Percentiles rank a stretch among this genome's conserved stretches.
phyloP scores from a whole-genome alignment of 192 early-diverging fungal species.

The Entophlyctis luteolus region DNA sequence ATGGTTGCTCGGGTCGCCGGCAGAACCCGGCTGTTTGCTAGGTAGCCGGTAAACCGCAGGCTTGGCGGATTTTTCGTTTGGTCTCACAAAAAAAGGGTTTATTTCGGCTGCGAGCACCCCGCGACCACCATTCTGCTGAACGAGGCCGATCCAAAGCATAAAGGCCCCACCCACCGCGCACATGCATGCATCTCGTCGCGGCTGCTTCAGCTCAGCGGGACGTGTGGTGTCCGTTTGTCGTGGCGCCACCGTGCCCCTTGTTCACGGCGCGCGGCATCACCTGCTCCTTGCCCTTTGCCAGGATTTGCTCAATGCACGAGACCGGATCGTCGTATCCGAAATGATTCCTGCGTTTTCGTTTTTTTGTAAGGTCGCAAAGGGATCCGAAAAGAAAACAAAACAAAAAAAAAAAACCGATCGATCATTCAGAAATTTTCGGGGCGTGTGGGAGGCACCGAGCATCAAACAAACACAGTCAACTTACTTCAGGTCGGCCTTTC shows the following conservation, averaged over 20 bases:
- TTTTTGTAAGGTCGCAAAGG: background rate
- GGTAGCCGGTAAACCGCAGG: too few relatives aligned
- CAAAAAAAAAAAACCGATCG: background rate
- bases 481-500: conserved; percentile 10
- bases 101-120: too few relatives aligned
- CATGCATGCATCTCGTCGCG: too few relatives aligned
- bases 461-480: background rate
- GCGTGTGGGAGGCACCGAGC: background rate
- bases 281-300: conserved; percentile 13
- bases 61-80: too few relatives aligned
- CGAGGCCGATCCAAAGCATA: too few relatives aligned
- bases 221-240: too few relatives aligned
- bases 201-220: too few relatives aligned
- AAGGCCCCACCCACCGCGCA: too few relatives aligned
- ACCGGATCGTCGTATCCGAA: conserved; percentile 9
- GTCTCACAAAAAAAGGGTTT: too few relatives aligned
- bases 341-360: background rate
- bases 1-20: too few relatives aligned
- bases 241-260: background rate
- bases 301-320: background rate
- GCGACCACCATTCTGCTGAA: too few relatives aligned
- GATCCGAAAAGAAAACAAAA: background rate
- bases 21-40: too few relatives aligned
- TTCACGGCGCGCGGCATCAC: background rate
- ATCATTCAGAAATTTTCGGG: background rate